phyloP scores from a whole-genome alignment of 1,139 yeast genomes.

The Candida labiduridarum region DNA sequence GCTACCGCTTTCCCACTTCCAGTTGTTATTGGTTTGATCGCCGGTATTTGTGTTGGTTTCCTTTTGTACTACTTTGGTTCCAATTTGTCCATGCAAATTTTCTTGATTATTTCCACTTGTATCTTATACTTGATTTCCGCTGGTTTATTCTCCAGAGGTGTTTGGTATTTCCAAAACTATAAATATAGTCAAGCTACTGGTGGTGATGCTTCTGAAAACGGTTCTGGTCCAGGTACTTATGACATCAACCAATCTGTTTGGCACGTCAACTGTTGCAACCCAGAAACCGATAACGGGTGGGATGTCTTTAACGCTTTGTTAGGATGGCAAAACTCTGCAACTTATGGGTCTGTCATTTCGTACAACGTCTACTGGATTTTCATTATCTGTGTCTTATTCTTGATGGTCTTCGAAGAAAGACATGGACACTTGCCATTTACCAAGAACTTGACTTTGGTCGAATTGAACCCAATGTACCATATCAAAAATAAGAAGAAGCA shows the following conservation, averaged over 20 bases:
- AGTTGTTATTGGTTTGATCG: conserved; percentile 69
- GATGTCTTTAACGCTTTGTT: conserved; percentile 81
- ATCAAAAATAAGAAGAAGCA: conserved; percentile 66
- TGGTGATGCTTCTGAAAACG: conserved; percentile 82
- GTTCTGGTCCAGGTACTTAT: conserved; percentile 88
- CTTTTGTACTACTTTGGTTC: conserved; percentile 73
- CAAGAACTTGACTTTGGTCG: conserved; percentile 52
- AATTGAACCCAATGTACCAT: conserved; percentile 73
- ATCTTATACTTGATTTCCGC: conserved; percentile 80
- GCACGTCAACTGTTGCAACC: conserved; percentile 92
- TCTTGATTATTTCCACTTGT: conserved; percentile 75
- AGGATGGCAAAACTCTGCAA: conserved; percentile 93
- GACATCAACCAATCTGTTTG: conserved; percentile 71
- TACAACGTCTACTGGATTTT: conserved; percentile 80
- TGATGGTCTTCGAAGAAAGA: conserved; percentile 71
- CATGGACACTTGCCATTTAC: conserved; percentile 40
- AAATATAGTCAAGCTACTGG: conserved; percentile 63
- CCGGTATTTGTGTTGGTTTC: conserved; percentile 66
- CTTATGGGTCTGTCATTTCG: conserved; percentile 77
- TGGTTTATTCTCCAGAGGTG: conserved; percentile 82
- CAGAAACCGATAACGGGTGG: conserved; percentile 84
- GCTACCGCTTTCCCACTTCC: conserved; percentile 80
- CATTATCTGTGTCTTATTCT: conserved; percentile 49
- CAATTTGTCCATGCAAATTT: conserved; percentile 69
- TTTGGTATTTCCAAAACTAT: conserved; percentile 78